A percentile compares a stretch with the other conserved stretches of the same genome.
phyloP scores from a whole-genome alignment of 202 grass and related monocot genomes.

The Zoysia matrella region DNA sequence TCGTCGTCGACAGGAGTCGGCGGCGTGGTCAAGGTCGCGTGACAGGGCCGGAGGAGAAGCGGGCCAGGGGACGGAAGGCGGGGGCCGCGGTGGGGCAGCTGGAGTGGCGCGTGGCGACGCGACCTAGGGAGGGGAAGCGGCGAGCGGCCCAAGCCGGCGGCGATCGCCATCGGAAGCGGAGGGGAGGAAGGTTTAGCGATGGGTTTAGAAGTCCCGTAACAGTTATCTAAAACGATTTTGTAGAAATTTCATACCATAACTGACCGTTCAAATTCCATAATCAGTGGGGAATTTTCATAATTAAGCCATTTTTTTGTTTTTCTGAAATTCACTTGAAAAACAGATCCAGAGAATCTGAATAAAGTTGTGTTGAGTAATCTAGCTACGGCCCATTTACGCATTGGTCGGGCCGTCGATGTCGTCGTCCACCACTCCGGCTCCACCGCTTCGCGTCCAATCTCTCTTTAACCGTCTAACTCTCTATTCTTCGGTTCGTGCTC shows the following conservation, averaged over 20 bases:
- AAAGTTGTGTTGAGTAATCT: too few relatives aligned
- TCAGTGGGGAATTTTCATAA: too few relatives aligned
- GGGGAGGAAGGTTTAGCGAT: not conserved
- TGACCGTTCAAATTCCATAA: too few relatives aligned
- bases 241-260: not conserved
- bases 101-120: not conserved
- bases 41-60: not conserved
- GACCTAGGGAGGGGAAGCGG: not conserved
- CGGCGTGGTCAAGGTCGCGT: not conserved
- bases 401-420: too few relatives aligned
- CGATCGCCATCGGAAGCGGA: constrained; percentile 30
- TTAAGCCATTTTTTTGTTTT: too few relatives aligned
- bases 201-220: not conserved
- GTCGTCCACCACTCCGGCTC: not conserved
- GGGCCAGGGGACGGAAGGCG: not conserved
- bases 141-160: not conserved
- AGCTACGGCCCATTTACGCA: too few relatives aligned
- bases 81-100: too few relatives aligned
- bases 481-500: not conserved
- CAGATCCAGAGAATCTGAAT: too few relatives aligned
- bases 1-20: not conserved
- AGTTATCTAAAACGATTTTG: not conserved
- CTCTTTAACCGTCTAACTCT: too few relatives aligned
- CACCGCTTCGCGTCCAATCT: too few relatives aligned
- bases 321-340: too few relatives aligned